Conservation (phyloP, 345 rosid species). For the Salix arbutifolia region DNA sequence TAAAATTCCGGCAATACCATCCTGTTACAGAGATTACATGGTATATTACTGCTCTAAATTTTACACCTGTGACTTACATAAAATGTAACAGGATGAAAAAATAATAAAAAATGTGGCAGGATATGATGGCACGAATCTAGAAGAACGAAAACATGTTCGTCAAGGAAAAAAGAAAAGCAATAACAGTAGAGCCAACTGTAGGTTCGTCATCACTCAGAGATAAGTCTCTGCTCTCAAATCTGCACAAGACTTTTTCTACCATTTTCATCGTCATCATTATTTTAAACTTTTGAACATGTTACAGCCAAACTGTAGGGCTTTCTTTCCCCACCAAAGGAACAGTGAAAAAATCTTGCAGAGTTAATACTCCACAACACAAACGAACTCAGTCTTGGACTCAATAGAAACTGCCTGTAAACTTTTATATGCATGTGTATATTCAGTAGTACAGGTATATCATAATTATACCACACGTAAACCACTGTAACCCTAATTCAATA, state of each 20-base stretch:
- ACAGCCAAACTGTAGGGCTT: background rate
- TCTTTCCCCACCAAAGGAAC: background rate
- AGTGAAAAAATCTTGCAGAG: background rate
- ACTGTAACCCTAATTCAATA: slow-evolving; percentile 36
- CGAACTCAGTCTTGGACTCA: background rate
- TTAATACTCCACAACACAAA: background rate
- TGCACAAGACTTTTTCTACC: background rate
- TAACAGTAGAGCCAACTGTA: background rate
- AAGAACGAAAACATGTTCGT: background rate
- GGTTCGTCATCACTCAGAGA: background rate
- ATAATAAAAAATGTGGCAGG: no score
- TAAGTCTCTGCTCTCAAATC: background rate
- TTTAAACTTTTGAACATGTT: background rate
- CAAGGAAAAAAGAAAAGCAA: background rate
- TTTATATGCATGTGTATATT: background rate
- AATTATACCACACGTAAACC: slow-evolving; percentile 26
- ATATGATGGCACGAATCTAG: background rate
- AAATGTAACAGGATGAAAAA: no score
- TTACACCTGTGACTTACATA: background rate
- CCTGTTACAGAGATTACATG: background rate
- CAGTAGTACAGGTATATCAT: background rate
- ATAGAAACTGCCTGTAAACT: background rate
- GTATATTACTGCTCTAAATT: background rate
- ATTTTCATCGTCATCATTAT: background rate
- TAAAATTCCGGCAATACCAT: background rate